phyloP scores from a whole-genome alignment of 2,329 filamentous ascomycete genomes.

The Seiridium unicorne region DNA sequence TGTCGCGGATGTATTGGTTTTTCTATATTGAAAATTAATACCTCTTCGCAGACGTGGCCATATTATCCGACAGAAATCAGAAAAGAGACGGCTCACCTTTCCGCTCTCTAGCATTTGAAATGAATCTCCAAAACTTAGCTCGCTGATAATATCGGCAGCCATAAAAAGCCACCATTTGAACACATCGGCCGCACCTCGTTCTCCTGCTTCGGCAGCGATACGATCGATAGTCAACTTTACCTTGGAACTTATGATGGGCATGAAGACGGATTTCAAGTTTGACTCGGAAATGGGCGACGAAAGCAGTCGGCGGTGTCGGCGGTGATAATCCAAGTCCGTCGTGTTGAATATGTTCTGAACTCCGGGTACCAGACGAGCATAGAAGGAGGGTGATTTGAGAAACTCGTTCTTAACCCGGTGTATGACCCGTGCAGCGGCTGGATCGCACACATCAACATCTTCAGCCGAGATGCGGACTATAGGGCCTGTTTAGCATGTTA shows the following conservation, averaged over 20 bases:
- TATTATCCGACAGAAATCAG: not conserved
- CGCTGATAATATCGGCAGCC: conserved; percentile 51
- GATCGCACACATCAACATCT: conserved; percentile 23
- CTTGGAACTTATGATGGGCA: conserved; percentile 32
- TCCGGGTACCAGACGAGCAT: conserved; percentile 12
- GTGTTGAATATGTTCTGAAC: conserved; percentile 37
- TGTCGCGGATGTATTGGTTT: conserved; percentile 38
- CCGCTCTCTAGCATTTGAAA: conserved; percentile 51
- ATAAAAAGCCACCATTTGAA: conserved; percentile 54
- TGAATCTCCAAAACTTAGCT: conserved; percentile 54
- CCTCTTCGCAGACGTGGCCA: not conserved
- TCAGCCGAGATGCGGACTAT: conserved; percentile 20
- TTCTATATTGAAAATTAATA: conserved; percentile 25
- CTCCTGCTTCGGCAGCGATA: conserved; percentile 41
- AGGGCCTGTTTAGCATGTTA: conserved; percentile 4
- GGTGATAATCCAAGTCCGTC: conserved; percentile 34
- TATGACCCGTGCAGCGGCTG: conserved; percentile 19
- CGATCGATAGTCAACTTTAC: conserved; percentile 36
- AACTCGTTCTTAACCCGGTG: conserved; percentile 27
- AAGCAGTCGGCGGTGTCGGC: conserved; percentile 38
- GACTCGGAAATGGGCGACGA: conserved; percentile 37
- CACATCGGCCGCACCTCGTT: conserved; percentile 37
- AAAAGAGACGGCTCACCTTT: conserved; percentile 31
- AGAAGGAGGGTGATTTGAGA: conserved; percentile 24
- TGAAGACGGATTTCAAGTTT: conserved; percentile 27